These are phyloP conservation scores for Nannochloropsis oceanica DNA, from an alignment of 108 stramenopile species.

Conservation along the genomic window DNA sequence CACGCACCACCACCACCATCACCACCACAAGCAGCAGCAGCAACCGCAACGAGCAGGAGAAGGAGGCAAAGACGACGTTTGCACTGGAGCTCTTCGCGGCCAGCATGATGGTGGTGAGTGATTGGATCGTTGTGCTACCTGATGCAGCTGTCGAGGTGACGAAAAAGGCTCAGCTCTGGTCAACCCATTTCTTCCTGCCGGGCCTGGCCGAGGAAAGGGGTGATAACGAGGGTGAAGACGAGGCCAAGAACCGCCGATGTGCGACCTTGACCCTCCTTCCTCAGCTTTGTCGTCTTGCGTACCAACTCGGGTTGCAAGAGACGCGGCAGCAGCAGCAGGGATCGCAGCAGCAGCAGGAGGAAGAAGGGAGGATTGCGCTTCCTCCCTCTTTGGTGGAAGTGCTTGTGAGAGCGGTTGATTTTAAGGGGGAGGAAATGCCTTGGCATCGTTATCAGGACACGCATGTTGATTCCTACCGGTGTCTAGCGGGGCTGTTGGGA, in stretches of 20 bases:
- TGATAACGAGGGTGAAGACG: neutral
- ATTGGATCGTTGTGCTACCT: neutral
- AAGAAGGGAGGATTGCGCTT: neutral
- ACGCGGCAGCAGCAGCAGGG: neutral
- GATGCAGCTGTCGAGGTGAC: neutral
- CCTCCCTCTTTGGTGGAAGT: neutral
- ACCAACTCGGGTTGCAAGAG: slow-evolving; percentile 7
- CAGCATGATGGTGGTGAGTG: neutral
- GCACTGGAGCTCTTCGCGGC: neutral
- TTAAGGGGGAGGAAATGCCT: neutral
- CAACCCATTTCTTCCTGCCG: neutral
- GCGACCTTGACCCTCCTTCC: neutral
- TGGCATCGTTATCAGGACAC: neutral
- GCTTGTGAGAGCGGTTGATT: neutral
- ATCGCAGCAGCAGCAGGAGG: neutral
- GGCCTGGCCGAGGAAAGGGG: neutral
- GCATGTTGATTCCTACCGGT: neutral
- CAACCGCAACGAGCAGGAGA: neutral
- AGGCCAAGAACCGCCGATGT: neutral
- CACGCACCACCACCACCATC: neutral
- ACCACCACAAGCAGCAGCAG: neutral
- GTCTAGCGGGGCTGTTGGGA: neutral
- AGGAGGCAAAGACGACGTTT: neutral
- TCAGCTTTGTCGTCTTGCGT: slow-evolving; percentile 8
- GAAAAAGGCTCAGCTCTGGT: neutral